Evolutionary conservation across 2,329 filamentous ascomycete species (phyloP).

Genomic region (Plectosphaerella sp.): DNA sequence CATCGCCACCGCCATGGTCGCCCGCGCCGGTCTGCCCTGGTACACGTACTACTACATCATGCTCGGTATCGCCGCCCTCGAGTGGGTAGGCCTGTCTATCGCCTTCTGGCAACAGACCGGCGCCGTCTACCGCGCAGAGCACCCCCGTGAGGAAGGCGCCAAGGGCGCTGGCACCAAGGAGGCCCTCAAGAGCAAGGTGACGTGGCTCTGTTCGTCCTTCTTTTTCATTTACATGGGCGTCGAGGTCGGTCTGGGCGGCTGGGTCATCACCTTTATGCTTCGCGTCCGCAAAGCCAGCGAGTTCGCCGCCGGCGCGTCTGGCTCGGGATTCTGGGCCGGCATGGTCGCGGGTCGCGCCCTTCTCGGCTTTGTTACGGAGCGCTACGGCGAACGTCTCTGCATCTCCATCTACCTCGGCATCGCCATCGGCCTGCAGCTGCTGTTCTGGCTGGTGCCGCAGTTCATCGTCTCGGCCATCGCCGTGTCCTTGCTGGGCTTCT

Average conservation of each 20-base stretch:
- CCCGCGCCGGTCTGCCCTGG: conserved; percentile 55
- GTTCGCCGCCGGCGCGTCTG: conserved; percentile 68
- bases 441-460: conserved; percentile 53
- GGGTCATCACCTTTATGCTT: conserved; percentile 79
- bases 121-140: conserved; percentile 42
- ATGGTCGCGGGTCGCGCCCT: conserved; percentile 64
- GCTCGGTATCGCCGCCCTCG: conserved; percentile 51
- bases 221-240: conserved; percentile 70
- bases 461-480: conserved; percentile 57
- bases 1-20: conserved; percentile 64
- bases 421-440: conserved; percentile 57
- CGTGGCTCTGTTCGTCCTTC: conserved; percentile 65
- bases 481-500: conserved; percentile 66
- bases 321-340: conserved; percentile 76
- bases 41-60: conserved; percentile 69
- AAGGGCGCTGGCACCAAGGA: conserved; percentile 27
- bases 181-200: conserved; percentile 44
- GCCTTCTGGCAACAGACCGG: conserved; percentile 60
- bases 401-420: conserved; percentile 57
- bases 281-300: conserved; percentile 58
- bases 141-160: conserved; percentile 18
- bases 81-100: conserved; percentile 43
- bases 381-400: conserved; percentile 59
- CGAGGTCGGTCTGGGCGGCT: conserved; percentile 69
- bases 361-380: conserved; percentile 66